Evolutionary conservation across 345 rosid genomes (phyloP), one percentile per base, ranked within the genome.

Genomic region (Stellera chamaejasme): DNA sequence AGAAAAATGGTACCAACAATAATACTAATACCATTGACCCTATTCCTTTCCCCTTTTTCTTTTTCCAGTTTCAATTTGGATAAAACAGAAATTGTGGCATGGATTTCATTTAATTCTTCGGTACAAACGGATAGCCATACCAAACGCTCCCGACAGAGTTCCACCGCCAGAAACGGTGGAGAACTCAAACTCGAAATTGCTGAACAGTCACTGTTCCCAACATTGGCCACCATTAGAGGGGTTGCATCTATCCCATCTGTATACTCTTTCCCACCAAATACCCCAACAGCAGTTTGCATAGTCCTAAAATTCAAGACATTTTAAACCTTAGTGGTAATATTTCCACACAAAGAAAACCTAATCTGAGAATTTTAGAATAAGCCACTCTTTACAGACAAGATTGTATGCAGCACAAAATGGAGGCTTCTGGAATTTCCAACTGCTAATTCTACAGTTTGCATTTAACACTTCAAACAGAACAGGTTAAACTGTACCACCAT

Each of bases 261-360:
- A 11, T 53, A 64, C 41, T 52, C 59, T 62, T 70, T 78, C 47
- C 66, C 27, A 41, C 86, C 88, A 50, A 88, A 88, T 14, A 77
- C 80, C 48, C 78, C 90, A 55, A 68, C 64, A 11, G 94, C 87
- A 6, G 96, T 88, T 67, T 88, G 88, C 93, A 88, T 78, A 13
- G 94, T 75, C 75, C 94, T 88, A 67, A 47, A 36, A 44, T 43
- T 5, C 26, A 54, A 42, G 39, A 32, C 5, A 32, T 32, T 32
- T 32, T 8, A 45, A 55, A 14, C 28, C 19, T 27, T 58, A 43
- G 15, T 19, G 23, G 23, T 19, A 19, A 19, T 15, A 36, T 23
- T 59, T 11, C 56, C 19, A 10, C 2, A 25, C 2, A 32, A 13
- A 32, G 1, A 39, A 4, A 61, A 15, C 56, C 23, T 26, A 14